phyloP scores from a whole-genome alignment of 108 stramenopile species.

The Skeletonema marinoi region DNA sequence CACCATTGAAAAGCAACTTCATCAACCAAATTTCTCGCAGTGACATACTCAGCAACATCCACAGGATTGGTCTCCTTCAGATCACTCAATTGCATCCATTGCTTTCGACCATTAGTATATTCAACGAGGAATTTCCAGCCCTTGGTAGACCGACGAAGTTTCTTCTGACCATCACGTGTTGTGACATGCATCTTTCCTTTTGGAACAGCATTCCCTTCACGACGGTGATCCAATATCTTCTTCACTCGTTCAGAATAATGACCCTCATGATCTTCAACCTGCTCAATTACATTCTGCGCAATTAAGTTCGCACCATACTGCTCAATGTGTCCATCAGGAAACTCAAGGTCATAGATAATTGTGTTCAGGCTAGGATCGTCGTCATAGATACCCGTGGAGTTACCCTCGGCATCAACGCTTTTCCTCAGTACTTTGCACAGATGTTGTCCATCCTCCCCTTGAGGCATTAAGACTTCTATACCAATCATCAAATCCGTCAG shows the following conservation, averaged over 20 bases:
- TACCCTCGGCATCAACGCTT: not conserved
- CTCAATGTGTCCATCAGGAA: constrained; percentile 15
- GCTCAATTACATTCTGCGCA: constrained; percentile 43
- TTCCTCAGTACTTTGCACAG: constrained; percentile 18
- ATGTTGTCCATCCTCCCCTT: constrained; percentile 3
- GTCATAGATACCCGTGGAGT: constrained; percentile 8
- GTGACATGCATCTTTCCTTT: not conserved
- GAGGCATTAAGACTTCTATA: constrained; percentile 34
- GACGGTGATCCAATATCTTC: constrained; percentile 14
- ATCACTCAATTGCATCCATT: no score
- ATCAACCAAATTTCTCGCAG: no score
- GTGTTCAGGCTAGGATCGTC: constrained; percentile 20
- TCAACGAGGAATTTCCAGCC: constrained; percentile 48
- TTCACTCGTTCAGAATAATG: constrained; percentile 5
- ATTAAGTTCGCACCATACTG: constrained; percentile 54
- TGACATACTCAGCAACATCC: no score
- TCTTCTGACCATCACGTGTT: constrained; percentile 4
- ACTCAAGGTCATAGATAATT: constrained; percentile 11
- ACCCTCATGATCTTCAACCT: constrained; percentile 35
- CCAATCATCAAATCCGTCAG: constrained; percentile 35
- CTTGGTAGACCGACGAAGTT: constrained; percentile 24
- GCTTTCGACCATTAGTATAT: no score
- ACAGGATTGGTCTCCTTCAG: no score
- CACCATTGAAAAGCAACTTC: no score
- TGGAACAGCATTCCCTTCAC: not conserved